These are phyloP conservation scores for Epithemia pelagica DNA, from an alignment of 108 stramenopile species.

Conservation along the genomic window DNA sequence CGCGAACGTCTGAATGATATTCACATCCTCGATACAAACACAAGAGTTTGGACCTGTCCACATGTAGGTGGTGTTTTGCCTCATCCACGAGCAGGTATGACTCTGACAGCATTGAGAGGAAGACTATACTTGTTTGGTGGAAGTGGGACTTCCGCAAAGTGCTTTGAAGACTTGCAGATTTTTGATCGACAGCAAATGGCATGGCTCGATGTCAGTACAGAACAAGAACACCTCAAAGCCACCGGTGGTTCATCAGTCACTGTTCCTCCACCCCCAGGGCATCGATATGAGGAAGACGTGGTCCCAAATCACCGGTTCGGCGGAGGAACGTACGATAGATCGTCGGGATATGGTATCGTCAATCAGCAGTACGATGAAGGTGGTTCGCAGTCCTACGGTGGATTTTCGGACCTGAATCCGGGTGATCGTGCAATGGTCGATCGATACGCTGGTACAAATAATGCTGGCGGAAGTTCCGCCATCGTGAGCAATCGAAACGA, in stretches of 20 bases:
- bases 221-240: slow-evolving; percentile 19
- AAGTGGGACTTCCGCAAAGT: slow-evolving; percentile 70
- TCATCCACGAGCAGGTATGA: slow-evolving; percentile 91
- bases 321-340: slow-evolving; percentile 12
- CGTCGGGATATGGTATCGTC: neutral
- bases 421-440: neutral
- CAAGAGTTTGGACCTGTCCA: slow-evolving; percentile 75
- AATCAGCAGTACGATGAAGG: slow-evolving; percentile 2
- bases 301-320: slow-evolving; percentile 2
- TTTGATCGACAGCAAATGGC: slow-evolving; percentile 84
- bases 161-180: slow-evolving; percentile 90
- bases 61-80: slow-evolving; percentile 67
- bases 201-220: slow-evolving; percentile 76
- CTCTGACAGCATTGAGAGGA: slow-evolving; percentile 78
- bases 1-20: slow-evolving; percentile 83
- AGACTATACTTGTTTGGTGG: slow-evolving; percentile 89
- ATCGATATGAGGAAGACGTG: neutral
- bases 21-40: slow-evolving; percentile 78
- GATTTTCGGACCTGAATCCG: neutral
- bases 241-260: neutral
- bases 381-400: neutral
- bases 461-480: neutral
- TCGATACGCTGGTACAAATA: neutral
- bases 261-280: slow-evolving; percentile 6
- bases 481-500: slow-evolving; percentile 28